phyloP scores from a whole-genome alignment of 2,329 filamentous ascomycete species.

The Emergomyces africanus region DNA sequence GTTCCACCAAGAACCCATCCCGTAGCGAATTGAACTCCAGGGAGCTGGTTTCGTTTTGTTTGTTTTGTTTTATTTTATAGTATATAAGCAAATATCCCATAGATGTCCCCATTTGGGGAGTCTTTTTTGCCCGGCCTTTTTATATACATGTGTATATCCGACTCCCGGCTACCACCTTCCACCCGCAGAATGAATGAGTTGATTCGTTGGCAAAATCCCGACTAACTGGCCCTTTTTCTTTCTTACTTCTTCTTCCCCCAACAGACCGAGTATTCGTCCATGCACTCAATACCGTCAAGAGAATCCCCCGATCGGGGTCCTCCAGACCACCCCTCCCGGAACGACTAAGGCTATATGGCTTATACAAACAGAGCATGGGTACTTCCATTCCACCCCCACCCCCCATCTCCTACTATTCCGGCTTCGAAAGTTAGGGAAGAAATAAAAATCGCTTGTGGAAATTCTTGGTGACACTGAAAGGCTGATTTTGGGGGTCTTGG shows the following conservation, averaged over 20 bases:
- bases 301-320: constrained; percentile 86
- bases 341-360: constrained; percentile 83
- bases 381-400: constrained; percentile 6
- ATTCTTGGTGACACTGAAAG: not conserved
- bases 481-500: constrained; percentile 10
- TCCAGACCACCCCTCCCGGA: constrained; percentile 75
- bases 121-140: not conserved
- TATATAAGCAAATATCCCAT: not conserved
- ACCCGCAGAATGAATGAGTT: not conserved
- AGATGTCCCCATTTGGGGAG: too few relatives aligned
- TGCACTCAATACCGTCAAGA: constrained; percentile 96
- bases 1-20: not conserved
- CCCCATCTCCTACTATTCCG: not conserved
- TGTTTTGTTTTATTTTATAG: too few relatives aligned
- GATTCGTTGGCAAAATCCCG: too few relatives aligned
- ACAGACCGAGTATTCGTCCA: constrained; percentile 96
- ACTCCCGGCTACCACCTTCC: not conserved
- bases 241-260: constrained; percentile 1
- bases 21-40: not conserved
- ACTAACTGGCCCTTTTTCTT: not conserved
- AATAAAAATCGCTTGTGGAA: not conserved
- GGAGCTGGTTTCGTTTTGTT: not conserved
- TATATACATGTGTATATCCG: not conserved
- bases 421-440: not conserved
- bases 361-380: constrained; percentile 97